Percentiles rank a stretch among this genome's conserved stretches.
Evolutionary conservation across 2,329 filamentous ascomycete genomes (phyloP).

Genomic region (Colletotrichum limetticola): DNA sequence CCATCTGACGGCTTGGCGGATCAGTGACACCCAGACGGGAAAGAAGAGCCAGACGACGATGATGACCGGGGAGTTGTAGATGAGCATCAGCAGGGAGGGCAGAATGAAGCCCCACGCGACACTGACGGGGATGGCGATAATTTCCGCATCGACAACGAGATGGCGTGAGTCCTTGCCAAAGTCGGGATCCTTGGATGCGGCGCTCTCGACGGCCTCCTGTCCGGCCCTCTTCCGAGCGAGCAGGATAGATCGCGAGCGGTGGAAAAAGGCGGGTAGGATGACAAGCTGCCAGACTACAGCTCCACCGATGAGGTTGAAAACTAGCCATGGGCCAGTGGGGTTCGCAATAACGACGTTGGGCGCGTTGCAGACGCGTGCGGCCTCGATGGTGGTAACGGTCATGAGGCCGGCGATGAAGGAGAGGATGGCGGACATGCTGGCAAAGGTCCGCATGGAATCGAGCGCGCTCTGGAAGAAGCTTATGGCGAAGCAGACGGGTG

Average conservation of each 20-base stretch:
- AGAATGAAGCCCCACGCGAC: conserved; percentile 59
- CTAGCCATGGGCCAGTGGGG: conserved; percentile 55
- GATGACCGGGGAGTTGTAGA: conserved; percentile 47
- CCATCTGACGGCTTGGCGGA: conserved; percentile 51
- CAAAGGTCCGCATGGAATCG: conserved; percentile 51
- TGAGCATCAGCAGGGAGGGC: conserved; percentile 59
- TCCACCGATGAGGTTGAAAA: conserved; percentile 60
- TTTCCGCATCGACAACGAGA: conserved; percentile 58
- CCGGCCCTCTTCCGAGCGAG: conserved; percentile 38
- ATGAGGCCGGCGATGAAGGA: conserved; percentile 58
- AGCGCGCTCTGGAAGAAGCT: conserved; percentile 60
- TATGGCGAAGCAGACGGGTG: conserved; percentile 60
- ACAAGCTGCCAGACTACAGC: conserved; percentile 63
- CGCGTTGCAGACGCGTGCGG: conserved; percentile 55
- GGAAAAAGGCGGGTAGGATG: conserved; percentile 61
- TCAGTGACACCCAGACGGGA: conserved; percentile 58
- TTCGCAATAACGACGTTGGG: conserved; percentile 48
- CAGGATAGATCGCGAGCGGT: conserved; percentile 51
- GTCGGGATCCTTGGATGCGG: conserved; percentile 41
- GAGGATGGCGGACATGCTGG: conserved; percentile 54
- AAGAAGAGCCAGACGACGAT: conserved; percentile 63
- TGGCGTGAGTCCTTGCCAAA: conserved; percentile 48
- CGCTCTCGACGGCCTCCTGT: conserved; percentile 34
- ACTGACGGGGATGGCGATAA: conserved; percentile 64
- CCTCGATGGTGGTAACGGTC: conserved; percentile 61